phyloP scores from a whole-genome alignment of 2,329 filamentous ascomycete genomes.

The Penicillium frequentans region DNA sequence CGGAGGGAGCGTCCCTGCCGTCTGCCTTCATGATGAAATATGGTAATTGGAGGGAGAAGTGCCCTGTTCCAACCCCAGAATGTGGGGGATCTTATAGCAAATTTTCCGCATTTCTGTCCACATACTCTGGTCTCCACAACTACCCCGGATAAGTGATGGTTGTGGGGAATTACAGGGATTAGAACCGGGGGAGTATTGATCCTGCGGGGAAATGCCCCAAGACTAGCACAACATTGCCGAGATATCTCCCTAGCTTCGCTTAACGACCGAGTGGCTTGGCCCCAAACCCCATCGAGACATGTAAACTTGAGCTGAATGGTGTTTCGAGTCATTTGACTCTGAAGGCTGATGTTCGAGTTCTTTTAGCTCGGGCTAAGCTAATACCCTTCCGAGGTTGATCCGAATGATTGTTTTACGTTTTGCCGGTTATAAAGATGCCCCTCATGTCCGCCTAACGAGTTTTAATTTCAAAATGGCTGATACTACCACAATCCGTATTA shows the following conservation, averaged over 20 bases:
- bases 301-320: not conserved
- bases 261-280: not conserved
- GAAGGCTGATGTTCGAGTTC: not conserved
- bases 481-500: not conserved
- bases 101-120: not conserved
- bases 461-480: not conserved
- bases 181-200: not conserved
- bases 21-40: not conserved
- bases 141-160: not conserved
- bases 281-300: not conserved
- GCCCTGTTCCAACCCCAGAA: not conserved
- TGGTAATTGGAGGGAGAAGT: not conserved
- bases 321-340: not conserved
- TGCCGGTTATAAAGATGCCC: conserved; percentile 1
- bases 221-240: not conserved
- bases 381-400: not conserved
- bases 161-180: not conserved
- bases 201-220: not conserved
- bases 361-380: not conserved
- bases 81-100: not conserved
- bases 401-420: not conserved
- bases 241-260: not conserved
- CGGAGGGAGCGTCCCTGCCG: not conserved
- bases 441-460: not conserved
- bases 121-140: not conserved